Evolutionary conservation across 352 stramenopile species (phyloP), one percentile per base, ranked within the genome.

Genomic region (Pythium brachiatum): DNA sequence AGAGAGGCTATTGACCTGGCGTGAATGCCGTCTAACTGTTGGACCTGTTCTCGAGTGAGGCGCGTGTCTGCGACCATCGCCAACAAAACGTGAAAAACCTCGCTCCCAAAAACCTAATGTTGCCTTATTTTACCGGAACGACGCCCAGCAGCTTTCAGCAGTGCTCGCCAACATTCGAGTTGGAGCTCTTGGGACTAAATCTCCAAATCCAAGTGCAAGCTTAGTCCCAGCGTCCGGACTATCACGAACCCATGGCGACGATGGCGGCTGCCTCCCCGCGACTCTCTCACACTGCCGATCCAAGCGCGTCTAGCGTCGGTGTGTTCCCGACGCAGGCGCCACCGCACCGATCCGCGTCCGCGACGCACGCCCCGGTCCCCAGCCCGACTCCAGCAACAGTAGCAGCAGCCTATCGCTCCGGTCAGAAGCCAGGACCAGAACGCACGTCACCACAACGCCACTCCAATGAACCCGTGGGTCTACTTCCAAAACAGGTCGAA

Each of bases 71-170:
- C 47, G 38, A 23, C 15, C 38, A 31, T 48, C 50, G 15, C 36
- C 50, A 34, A 21, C 46, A 46, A 32, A 26, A 44, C 15, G 23
- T 16, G 41, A 66, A 59, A 64, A 70, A 70, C 64, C 64, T 70
- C 27, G 20, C 46, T 43, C 25, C n/a, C 18, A 58, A 66, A 71
- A 71, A 71, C 64, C 64, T 66, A 71, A 66, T 71, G 64, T 71
- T 71, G 53, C 53, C 43, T 55, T 71, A 66, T 71, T 71, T 66
- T 71, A 32, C 44, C 44, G 4, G 43, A 48, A 4, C n/a, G n/a
- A 27, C 41, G n/a, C 41, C 34, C 36, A 23, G 36, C 15, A 53
- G 47, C 9, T 20, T 26, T 32, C 23, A 58, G 54, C 32, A 43
- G 15, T 38, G 46, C 38, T 50, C 52, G 44, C 53, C 60, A 67